These are phyloP conservation scores for Pythium aphanidermatum DNA, from an alignment of 352 stramenopile species.

Conservation along the genomic window DNA sequence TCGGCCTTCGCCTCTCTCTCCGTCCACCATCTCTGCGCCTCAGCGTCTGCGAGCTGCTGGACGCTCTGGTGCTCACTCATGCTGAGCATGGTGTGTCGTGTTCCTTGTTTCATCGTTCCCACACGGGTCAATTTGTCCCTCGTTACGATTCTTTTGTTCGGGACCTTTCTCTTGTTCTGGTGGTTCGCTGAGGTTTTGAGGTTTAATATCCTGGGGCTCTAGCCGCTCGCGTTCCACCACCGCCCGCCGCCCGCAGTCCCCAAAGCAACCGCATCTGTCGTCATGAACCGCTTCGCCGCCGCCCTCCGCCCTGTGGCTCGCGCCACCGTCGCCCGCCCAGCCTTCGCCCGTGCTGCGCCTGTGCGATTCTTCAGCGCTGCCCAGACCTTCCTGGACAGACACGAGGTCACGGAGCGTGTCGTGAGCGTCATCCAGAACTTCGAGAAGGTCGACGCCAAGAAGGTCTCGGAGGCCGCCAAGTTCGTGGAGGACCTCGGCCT, in stretches of 20 bases:
- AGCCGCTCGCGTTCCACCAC: constrained; percentile 2
- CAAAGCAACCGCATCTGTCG: no score
- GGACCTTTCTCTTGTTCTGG: constrained; percentile 8
- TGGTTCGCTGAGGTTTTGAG: constrained; percentile 21
- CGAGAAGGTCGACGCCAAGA: constrained; percentile 97
- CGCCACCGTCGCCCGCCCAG: constrained; percentile 41
- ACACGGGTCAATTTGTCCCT: background rate
- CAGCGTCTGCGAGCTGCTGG: constrained; percentile 20
- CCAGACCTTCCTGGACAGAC: constrained; percentile 84
- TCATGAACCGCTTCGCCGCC: constrained; percentile 76
- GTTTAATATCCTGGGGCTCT: constrained; percentile 13
- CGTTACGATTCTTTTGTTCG: background rate
- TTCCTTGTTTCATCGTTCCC: background rate
- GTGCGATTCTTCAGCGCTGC: constrained; percentile 69
- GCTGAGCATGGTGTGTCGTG: background rate
- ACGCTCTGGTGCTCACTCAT: constrained; percentile 1
- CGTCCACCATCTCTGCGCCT: constrained; percentile 59
- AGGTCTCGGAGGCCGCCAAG: constrained; percentile 88
- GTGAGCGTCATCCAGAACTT: constrained; percentile 99
- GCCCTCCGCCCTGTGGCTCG: constrained; percentile 62
- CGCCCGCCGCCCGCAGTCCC: no score
- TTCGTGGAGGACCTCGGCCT: constrained; percentile 98
- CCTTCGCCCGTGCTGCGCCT: constrained; percentile 24
- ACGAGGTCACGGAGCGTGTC: constrained; percentile 96
- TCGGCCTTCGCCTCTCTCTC: constrained; percentile 44